Base-by-base conservation (phyloP, 495 filamentous ascomycete species). In the Penicillium lagena region DNA sequence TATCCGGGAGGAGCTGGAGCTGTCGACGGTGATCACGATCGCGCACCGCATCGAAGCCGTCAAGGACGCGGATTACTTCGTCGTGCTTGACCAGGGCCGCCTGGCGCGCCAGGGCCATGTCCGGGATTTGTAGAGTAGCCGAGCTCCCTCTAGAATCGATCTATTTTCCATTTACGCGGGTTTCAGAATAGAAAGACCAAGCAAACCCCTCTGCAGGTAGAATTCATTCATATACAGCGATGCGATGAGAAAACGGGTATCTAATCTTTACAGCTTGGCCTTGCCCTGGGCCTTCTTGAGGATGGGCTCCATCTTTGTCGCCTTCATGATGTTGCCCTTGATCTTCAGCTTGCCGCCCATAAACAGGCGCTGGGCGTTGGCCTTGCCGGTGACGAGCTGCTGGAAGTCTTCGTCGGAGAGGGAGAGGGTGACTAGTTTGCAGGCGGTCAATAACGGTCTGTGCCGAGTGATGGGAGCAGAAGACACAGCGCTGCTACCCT, bases 271-370 rank as follows among this genome's bases (percentile, higher is more conserved):
- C 68, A 95, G 73, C 75, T 95, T 96, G 54, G 89, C 81, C 73
- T 87, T 89, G 49, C 75, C 79, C 64, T 85, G 82, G 46, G 89
- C 87, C 75, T 90, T 94, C 78, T 90, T 89, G 49, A 97, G 71
- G 60, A 96, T 82, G 42, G 90, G 89, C 66, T 96, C 89, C 68
- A 93, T 83, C 82, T 94, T 96, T 36, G 93, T 96, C 17, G 93
- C 93, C 80, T 94, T 95, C 94, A 97, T 97, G 39, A 98, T 83
- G 67, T 97, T 89, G 39, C 93, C 93, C 80, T 90, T 94, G 59
- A 97, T 80, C 84, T 96, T 98, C 59, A 98, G 76, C 76, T 95
- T 95, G 59, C 93, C 93, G 7, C 77, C 77, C 90, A 98, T 96
- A 73, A 97, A 98, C 45, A 98, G 67, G 56, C 82, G 82, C 78